Conservation (phyloP, 1,139 yeast species). For the Geotrichum citri-aurantii region DNA sequence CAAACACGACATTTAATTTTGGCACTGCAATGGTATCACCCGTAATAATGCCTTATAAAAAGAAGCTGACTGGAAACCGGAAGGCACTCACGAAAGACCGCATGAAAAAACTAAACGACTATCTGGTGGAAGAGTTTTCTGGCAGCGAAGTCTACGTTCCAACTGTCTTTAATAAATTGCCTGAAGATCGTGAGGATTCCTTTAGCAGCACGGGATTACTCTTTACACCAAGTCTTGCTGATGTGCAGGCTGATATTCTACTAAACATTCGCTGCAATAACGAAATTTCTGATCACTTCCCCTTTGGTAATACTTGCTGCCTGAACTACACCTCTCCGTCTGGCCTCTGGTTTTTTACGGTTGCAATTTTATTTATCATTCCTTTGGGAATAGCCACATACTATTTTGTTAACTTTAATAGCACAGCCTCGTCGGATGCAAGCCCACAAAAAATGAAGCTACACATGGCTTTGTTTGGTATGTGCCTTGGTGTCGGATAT, state of each 20-base stretch:
- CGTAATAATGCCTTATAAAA: conserved; percentile 18
- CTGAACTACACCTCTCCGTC: conserved; percentile 21
- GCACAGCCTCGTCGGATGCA: conserved; percentile 1
- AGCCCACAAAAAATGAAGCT: conserved; percentile 15
- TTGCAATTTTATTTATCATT: conserved; percentile 4
- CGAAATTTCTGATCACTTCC: conserved; percentile 22
- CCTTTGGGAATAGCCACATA: conserved; percentile 4
- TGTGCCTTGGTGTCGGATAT: conserved; percentile 22
- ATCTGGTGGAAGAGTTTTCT: conserved; percentile 14
- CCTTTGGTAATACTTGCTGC: conserved; percentile 26
- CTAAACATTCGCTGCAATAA: conserved; percentile 26
- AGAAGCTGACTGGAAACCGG: conserved; percentile 18
- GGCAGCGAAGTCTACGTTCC: conserved; percentile 21
- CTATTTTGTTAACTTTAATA: conserved; percentile 1
- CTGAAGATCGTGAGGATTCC: conserved; percentile 16
- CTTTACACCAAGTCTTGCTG: conserved; percentile 19
- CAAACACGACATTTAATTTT: conserved; percentile 7
- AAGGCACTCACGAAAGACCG: conserved; percentile 15
- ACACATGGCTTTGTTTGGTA: conserved; percentile 20
- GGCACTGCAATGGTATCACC: conserved; percentile 18
- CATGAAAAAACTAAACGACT: conserved; percentile 19
- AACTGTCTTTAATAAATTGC: conserved; percentile 21
- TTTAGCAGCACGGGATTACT: conserved; percentile 21
- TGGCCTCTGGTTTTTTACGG: conserved; percentile 16
- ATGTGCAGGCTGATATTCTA: conserved; percentile 22